These are phyloP conservation scores for Pseudoturritis turrita DNA, from an alignment of 345 rosid species.

Conservation along the genomic window DNA sequence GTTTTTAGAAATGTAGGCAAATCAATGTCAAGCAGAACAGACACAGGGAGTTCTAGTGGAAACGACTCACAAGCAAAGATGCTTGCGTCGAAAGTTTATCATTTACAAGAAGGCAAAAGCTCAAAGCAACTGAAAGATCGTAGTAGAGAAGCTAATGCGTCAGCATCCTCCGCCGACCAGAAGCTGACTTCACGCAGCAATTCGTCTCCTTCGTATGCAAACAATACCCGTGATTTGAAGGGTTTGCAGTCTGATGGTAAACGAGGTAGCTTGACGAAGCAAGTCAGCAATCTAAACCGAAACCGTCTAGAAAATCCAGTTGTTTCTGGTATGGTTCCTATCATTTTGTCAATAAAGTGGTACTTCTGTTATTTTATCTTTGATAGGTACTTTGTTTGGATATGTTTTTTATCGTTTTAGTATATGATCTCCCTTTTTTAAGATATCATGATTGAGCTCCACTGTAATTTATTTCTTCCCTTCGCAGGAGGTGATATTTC, in stretches of 20 bases:
- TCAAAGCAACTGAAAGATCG: constrained; percentile 55
- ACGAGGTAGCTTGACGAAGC: constrained; percentile 47
- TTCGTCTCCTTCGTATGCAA: constrained; percentile 34
- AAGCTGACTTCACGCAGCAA: constrained; percentile 55
- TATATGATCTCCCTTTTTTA: not conserved
- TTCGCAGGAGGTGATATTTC: constrained; percentile 48
- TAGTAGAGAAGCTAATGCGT: constrained; percentile 35
- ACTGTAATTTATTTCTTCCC: not conserved
- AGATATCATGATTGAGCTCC: constrained; percentile 4
- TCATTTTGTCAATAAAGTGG: constrained; percentile 3
- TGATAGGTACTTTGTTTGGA: not conserved
- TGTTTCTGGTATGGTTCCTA: constrained; percentile 50
- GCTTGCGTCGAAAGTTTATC: constrained; percentile 46
- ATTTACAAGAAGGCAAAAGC: constrained; percentile 51
- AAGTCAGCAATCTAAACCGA: constrained; percentile 45
- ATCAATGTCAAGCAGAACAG: constrained; percentile 68
- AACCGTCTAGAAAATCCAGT: constrained; percentile 44
- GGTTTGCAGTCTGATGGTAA: constrained; percentile 55
- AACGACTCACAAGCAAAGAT: constrained; percentile 54
- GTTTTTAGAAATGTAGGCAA: constrained; percentile 50
- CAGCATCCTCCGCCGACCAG: constrained; percentile 48
- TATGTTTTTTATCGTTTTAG: not conserved
- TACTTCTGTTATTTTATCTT: not conserved
- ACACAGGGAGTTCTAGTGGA: constrained; percentile 41
- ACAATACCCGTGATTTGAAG: constrained; percentile 51